Conservation (phyloP, 1,139 yeast species). For the Suhomyces maxii region DNA sequence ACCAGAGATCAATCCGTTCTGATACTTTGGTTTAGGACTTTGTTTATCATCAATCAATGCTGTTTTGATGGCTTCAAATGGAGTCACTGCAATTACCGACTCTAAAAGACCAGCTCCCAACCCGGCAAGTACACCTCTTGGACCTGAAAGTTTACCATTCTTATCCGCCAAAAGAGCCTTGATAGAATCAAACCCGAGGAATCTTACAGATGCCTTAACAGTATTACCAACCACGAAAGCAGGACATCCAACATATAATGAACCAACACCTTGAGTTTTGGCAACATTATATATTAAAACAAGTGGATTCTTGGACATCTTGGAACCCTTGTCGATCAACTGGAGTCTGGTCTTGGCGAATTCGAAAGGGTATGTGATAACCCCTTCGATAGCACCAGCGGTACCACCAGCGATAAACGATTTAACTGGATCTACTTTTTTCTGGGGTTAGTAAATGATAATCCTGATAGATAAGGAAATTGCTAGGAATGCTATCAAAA, state of each 20-base stretch:
- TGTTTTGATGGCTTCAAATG: conserved; percentile 95
- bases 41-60: conserved; percentile 93
- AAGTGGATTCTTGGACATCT: conserved; percentile 77
- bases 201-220: conserved; percentile 90
- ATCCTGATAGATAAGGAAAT: background rate
- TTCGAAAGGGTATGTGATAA: conserved; percentile 91
- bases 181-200: conserved; percentile 88
- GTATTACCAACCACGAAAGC: conserved; percentile 96
- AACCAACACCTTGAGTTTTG: conserved; percentile 71
- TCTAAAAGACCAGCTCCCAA: conserved; percentile 94
- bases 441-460: conserved; percentile 9
- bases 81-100: conserved; percentile 91
- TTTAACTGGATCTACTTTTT: conserved; percentile 55
- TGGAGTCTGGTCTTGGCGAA: conserved; percentile 94
- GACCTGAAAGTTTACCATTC: conserved; percentile 83
- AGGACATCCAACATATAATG: conserved; percentile 95
- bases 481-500: background rate
- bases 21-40: conserved; percentile 72
- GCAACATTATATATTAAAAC: conserved; percentile 74
- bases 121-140: conserved; percentile 92
- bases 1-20: conserved; percentile 63
- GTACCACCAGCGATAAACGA: conserved; percentile 92
- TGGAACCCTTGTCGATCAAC: conserved; percentile 68
- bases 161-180: conserved; percentile 75
- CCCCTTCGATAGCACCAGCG: conserved; percentile 94